Base-by-base conservation (phyloP, 2,329 filamentous ascomycete species). In the Domatiomyces globalis region DNA sequence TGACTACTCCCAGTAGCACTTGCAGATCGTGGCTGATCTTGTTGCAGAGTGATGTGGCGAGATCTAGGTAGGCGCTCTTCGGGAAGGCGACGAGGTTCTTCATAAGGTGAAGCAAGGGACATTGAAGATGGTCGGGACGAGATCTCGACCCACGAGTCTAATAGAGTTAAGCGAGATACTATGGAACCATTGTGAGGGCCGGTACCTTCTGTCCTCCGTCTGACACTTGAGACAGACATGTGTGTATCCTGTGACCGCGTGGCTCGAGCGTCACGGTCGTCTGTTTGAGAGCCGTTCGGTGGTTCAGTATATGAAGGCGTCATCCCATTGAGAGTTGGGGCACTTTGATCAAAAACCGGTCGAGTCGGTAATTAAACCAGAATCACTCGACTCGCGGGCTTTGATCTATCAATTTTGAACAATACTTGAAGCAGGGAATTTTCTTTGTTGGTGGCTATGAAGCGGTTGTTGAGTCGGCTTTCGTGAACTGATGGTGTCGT, bases 121-220 rank as follows among this genome's bases (percentile, higher is more conserved):
- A 90, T 95, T 1, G 90, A 94, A 0, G 90, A 95, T 6, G 90
- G 88, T 61, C 92, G 87, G 3, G 90, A 95, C 46, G 85, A 80
- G 54, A 98, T 81, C 67, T 98, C 90, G 61, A 96, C 81, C 92
- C 92, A 98, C 7, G 92, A 95, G 71, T 96, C 92, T 89, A 73
- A 29, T 59, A 52, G 70, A 71, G 61, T 45, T 69, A 67, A 45
- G 62, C 66, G 70, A 66, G 71, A 68, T 51, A 27, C 29, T 45
- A 51, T 43, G 45, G 47, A 25, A 25, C 22, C 22, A 25, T 25
- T 3, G 6, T 25, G 22, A 25, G 36, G 19, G 15, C 17, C 46
- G 36, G 36, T 53, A 61, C 60, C 60, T 57, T 62, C 60, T 33
- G 58, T 60, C 17, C 54, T 53, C 17, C 55, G 54, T 52, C 55